Base-by-base conservation (phyloP, 2,329 filamentous ascomycete species). In the Berkeleyomyces basicola region DNA sequence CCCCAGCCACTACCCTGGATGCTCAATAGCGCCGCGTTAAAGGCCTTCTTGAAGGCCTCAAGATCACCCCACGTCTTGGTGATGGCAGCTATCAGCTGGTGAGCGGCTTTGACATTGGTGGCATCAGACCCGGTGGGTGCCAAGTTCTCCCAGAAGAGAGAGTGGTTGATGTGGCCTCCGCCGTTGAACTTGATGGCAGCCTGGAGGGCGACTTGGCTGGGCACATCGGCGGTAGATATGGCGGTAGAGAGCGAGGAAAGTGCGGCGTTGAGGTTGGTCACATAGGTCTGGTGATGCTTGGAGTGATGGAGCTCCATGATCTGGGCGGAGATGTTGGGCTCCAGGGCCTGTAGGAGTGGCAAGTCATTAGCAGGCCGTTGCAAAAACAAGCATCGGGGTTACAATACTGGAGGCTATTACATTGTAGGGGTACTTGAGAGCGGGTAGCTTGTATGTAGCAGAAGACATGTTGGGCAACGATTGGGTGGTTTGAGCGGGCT, bases 101-200 rank as follows among this genome's bases (percentile, higher is more conserved):
- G 83, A 0, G 83, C 82, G 7, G 40, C 49, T 1, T 76, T 72
- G 3, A 79, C 72, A 57, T 81, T 76, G 1, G 87, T 79, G 6
- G 84, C 81, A 0, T 77, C 67, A 2, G 79, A 83, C 16, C 74
- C 77, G 0, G 82, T 74, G 0, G 87, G 87, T 0, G 82, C 74
- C 16, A 95, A 79, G 73, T 90, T 91, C 75, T 88, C 84, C 90
- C 90, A 96, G 79, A 96, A 96, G 43, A 96, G 82, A 0, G 83
- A 85, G 78, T 96, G 91, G 77, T 96, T 96, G 75, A 95, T 86
- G 77, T 96, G 90, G 5, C 91, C 91, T 51, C 91, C 91, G 58
- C 87, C 90, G 72, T 95, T 89, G 80, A 95, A 96, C 70, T 86
- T 87, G 76, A 95, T 84, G 66, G 81, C 81, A 16, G 79, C 76